Evolutionary conservation across 345 rosid species (phyloP).

Genomic region (Populus simonii): DNA sequence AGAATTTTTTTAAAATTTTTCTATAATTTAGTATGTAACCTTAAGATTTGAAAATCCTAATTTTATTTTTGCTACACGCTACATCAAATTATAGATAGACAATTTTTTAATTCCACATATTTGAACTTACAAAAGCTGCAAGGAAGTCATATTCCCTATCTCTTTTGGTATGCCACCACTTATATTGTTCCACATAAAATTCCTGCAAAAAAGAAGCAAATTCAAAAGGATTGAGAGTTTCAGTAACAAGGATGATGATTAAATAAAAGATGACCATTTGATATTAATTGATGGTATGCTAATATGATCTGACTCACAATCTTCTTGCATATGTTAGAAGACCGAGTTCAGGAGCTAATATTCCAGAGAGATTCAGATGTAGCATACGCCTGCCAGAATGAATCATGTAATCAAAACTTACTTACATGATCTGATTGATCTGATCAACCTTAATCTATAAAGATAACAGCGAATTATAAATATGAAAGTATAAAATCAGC

Average conservation of each 20-base stretch:
- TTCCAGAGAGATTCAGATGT: conserved; percentile 35
- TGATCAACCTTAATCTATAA: no score
- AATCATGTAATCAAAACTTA: not conserved
- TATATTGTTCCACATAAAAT: conserved; percentile 50
- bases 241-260: not conserved
- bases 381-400: conserved; percentile 33
- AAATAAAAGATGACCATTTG: not conserved
- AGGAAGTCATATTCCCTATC: conserved; percentile 34
- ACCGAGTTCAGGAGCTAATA: conserved; percentile 39
- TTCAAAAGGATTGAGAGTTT: not conserved
- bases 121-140: conserved; percentile 37
- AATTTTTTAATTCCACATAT: not conserved
- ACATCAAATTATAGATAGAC: no score
- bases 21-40: no score
- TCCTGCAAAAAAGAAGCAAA: conserved; percentile 22
- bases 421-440: not conserved
- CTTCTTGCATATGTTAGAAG: conserved; percentile 21
- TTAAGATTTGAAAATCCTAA: no score
- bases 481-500: not conserved
- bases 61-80: no score
- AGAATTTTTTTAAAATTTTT: no score
- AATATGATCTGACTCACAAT: conserved; percentile 25
- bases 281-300: no score
- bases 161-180: conserved; percentile 44
- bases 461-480: not conserved